Conservation (phyloP, 2,329 filamentous ascomycete species). For the Microdochium trichocladiopsis region DNA sequence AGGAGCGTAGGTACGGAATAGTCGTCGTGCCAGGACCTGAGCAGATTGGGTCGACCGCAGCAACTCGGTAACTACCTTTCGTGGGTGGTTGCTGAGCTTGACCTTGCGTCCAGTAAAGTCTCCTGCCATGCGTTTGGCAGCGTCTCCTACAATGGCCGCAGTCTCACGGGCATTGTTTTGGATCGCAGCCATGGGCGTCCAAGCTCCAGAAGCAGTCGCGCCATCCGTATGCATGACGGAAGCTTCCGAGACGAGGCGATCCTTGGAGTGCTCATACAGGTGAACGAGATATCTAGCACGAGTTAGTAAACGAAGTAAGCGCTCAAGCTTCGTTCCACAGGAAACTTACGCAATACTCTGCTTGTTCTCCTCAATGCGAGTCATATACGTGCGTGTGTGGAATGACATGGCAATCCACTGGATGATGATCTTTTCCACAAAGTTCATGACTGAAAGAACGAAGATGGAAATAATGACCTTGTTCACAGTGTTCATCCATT, state of each 20-base stretch:
- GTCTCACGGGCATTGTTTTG: conserved; percentile 70
- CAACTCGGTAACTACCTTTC: conserved; percentile 76
- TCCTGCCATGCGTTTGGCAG: conserved; percentile 79
- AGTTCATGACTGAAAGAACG: conserved; percentile 71
- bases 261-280: conserved; percentile 67
- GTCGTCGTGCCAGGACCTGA: conserved; percentile 76
- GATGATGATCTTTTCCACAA: conserved; percentile 87
- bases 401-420: conserved; percentile 93
- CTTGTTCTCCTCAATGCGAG: conserved; percentile 87
- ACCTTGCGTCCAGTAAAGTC: conserved; percentile 80
- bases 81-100: conserved; percentile 63
- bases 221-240: conserved; percentile 37
- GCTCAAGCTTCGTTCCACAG: conserved; percentile 40
- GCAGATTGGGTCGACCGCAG: conserved; percentile 65
- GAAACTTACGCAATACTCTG: conserved; percentile 59
- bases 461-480: conserved; percentile 85
- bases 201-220: conserved; percentile 47
- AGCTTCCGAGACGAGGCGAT: conserved; percentile 52
- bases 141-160: conserved; percentile 73
- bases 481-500: conserved; percentile 74
- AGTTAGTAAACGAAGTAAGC: no score
- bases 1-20: conserved; percentile 81
- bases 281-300: conserved; percentile 34
- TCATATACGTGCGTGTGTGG: conserved; percentile 82
- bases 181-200: conserved; percentile 69